These are phyloP conservation scores for Lactarius pseudohatsudake DNA, from an alignment of 768 basidiomycete species.

Conservation along the genomic window DNA sequence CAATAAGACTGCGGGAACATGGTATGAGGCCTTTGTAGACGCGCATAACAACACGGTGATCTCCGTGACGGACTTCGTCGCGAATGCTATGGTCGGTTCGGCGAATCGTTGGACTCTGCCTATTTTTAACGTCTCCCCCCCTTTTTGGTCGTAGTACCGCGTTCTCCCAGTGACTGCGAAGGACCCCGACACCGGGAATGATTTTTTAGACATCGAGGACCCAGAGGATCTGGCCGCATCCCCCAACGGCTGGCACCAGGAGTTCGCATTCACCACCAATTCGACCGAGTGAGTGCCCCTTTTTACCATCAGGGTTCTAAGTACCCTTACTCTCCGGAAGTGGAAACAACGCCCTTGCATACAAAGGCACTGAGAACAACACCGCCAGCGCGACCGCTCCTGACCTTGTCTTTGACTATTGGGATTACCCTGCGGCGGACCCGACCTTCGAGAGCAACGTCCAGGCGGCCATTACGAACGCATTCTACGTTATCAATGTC, in stretches of 20 bases:
- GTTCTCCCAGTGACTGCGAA: slow-evolving; percentile 47
- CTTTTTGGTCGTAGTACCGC: slow-evolving; percentile 37
- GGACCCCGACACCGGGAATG: slow-evolving; percentile 43
- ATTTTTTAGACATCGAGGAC: slow-evolving; percentile 43
- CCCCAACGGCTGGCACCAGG: slow-evolving; percentile 58
- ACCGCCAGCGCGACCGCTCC: slow-evolving; percentile 41
- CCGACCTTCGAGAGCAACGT: slow-evolving; percentile 48
- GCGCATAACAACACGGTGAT: slow-evolving; percentile 53
- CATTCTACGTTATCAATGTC: slow-evolving; percentile 57
- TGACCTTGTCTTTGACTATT: slow-evolving; percentile 43
- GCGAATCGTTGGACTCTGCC: neutral
- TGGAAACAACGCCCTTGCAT: slow-evolving; percentile 43
- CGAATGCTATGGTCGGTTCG: slow-evolving; percentile 43
- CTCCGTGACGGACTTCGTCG: slow-evolving; percentile 52
- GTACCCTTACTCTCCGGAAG: slow-evolving; percentile 15
- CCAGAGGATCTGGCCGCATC: slow-evolving; percentile 56
- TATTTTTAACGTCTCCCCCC: neutral
- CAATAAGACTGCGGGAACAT: slow-evolving; percentile 45
- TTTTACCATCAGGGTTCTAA: neutral
- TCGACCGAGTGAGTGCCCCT: slow-evolving; percentile 29
- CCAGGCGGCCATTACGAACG: slow-evolving; percentile 54
- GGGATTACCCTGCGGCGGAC: slow-evolving; percentile 20
- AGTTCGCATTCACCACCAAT: slow-evolving; percentile 38
- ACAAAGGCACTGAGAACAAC: slow-evolving; percentile 29
- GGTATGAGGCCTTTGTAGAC: slow-evolving; percentile 60